These are phyloP conservation scores for Tuber indicum DNA, from an alignment of 495 filamentous ascomycete species.

Conservation along the genomic window DNA sequence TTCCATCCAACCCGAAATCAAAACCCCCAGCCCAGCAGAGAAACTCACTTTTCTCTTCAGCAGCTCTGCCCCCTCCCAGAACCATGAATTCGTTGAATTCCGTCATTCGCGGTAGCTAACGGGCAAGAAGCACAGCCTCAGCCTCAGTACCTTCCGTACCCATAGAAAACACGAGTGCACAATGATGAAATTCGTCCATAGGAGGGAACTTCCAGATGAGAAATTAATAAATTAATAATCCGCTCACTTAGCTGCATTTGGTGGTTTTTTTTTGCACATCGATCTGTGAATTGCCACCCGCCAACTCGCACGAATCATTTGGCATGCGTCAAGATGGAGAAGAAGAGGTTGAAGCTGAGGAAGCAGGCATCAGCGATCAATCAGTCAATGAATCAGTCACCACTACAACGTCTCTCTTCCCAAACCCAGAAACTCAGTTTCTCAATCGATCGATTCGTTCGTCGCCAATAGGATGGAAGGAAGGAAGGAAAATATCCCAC, in stretches of 20 bases:
- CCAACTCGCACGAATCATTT: background rate
- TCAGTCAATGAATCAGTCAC: background rate
- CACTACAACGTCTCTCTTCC: background rate
- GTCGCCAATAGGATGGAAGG: background rate
- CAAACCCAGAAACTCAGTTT: background rate
- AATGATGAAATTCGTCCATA: background rate
- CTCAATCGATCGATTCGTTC: background rate
- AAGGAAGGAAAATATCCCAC: background rate
- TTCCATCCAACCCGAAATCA: background rate
- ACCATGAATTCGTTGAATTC: background rate
- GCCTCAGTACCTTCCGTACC: background rate
- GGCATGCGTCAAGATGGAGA: background rate
- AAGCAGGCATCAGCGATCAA: background rate
- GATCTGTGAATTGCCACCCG: background rate
- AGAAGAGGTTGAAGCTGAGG: background rate
- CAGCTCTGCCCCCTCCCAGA: background rate
- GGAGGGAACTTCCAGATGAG: background rate
- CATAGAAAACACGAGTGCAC: background rate
- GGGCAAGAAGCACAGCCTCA: background rate
- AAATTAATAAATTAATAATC: slow-evolving; percentile 5
- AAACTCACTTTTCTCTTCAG: background rate
- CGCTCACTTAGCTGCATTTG: background rate
- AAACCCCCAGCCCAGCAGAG: background rate
- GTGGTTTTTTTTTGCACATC: background rate
- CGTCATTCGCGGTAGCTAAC: background rate